phyloP scores from a whole-genome alignment of 441 rosid genomes.

The Populus hybrid region DNA sequence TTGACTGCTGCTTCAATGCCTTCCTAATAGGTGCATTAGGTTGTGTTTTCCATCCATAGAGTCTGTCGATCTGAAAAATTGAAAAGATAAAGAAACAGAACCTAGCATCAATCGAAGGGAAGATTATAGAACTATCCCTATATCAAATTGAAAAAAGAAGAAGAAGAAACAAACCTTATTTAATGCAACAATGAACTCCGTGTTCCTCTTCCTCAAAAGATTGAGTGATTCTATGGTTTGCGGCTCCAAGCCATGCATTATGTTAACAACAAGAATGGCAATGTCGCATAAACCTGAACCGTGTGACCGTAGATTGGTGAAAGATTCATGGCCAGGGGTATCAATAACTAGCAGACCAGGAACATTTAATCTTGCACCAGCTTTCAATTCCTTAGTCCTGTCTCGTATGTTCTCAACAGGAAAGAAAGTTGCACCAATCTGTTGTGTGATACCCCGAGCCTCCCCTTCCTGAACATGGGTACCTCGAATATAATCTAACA shows the following conservation, averaged over 20 bases:
- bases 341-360: constrained; percentile 97
- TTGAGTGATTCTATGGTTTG: constrained; percentile 94
- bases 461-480: constrained; percentile 99
- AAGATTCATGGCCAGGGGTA: constrained; percentile 97
- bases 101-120: background rate
- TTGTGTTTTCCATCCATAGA: constrained; percentile 84
- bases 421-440: constrained; percentile 97
- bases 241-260: constrained; percentile 94
- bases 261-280: constrained; percentile 96
- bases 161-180: constrained; percentile 58
- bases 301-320: constrained; percentile 85
- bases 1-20: constrained; percentile 74
- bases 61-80: constrained; percentile 77
- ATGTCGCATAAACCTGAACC: constrained; percentile 97
- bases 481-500: constrained; percentile 92
- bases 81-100: constrained; percentile 4
- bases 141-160: background rate
- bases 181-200: constrained; percentile 89
- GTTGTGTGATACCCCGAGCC: constrained; percentile 98
- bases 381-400: constrained; percentile 94
- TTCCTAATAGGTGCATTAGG: constrained; percentile 75
- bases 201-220: constrained; percentile 84
- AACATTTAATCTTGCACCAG: constrained; percentile 86
- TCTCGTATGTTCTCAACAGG: constrained; percentile 93
- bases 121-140: background rate